These are phyloP conservation scores for Xerocomus cyaneibrunnescens DNA, from an alignment of 1,284 basidiomycete genomes.

Conservation along the genomic window DNA sequence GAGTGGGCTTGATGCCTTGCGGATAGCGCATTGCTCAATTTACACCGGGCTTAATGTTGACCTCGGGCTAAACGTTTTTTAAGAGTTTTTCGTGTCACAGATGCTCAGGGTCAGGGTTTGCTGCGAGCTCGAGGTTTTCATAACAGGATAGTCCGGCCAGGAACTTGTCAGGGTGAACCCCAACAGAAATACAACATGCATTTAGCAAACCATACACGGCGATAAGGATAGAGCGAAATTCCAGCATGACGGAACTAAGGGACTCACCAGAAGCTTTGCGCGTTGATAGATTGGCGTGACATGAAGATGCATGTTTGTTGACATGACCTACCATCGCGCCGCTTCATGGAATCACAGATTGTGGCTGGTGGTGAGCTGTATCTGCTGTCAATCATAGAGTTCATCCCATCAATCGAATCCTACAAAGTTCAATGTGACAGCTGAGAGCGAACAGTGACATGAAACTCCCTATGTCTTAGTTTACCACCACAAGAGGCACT, in stretches of 20 bases:
- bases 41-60: neutral
- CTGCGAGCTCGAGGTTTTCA: constrained; percentile 20
- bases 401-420: neutral
- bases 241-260: too few species aligned
- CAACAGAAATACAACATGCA: too few species aligned
- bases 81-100: constrained; percentile 3
- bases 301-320: neutral
- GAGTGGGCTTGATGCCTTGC: constrained; percentile 18
- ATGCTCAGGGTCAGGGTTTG: constrained; percentile 25
- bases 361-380: neutral
- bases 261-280: too few species aligned
- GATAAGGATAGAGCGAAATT: too few species aligned
- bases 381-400: constrained; percentile 2
- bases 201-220: too few species aligned
- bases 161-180: too few species aligned
- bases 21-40: constrained; percentile 5
- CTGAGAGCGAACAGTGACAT: neutral
- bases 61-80: neutral
- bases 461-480: neutral
- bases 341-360: neutral
- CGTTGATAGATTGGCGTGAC: neutral
- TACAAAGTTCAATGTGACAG: constrained; percentile 13
- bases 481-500: neutral
- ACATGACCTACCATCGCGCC: too few species aligned
- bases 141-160: neutral